Conservation (phyloP, 805 yeast species). For the Zygoascus tannicola region DNA sequence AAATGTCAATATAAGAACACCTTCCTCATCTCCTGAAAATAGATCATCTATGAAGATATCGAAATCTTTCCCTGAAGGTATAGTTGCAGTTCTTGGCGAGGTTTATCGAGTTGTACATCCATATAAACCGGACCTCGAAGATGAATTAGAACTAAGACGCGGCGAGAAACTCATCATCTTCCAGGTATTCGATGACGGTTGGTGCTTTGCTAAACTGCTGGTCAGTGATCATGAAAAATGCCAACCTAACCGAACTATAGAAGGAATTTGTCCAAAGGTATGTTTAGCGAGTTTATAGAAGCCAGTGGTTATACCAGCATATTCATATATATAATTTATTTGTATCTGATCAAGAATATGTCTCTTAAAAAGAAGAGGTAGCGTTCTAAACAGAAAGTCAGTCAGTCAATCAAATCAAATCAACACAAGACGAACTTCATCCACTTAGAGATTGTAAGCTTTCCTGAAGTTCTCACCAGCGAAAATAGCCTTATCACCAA, state of each 20-base stretch:
- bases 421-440: no score
- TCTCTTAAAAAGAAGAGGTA: no score
- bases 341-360: no score
- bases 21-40: background rate
- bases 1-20: background rate
- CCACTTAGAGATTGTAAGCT: constrained; percentile 14
- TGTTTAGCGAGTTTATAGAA: constrained; percentile 8
- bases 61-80: constrained; percentile 7
- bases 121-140: constrained; percentile 72
- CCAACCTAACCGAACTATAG: constrained; percentile 3
- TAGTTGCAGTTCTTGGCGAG: constrained; percentile 34
- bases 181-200: constrained; percentile 82
- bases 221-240: constrained; percentile 2
- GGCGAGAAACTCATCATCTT: constrained; percentile 65
- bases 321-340: no score
- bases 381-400: no score
- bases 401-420: no score
- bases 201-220: constrained; percentile 63
- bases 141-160: constrained; percentile 61
- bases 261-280: constrained; percentile 15
- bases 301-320: no score
- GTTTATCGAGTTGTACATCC: constrained; percentile 65
- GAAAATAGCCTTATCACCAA: constrained; percentile 93
- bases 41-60: background rate
- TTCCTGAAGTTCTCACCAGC: constrained; percentile 87